phyloP scores from a whole-genome alignment of 768 basidiomycete genomes.

The Grammothele lineata region DNA sequence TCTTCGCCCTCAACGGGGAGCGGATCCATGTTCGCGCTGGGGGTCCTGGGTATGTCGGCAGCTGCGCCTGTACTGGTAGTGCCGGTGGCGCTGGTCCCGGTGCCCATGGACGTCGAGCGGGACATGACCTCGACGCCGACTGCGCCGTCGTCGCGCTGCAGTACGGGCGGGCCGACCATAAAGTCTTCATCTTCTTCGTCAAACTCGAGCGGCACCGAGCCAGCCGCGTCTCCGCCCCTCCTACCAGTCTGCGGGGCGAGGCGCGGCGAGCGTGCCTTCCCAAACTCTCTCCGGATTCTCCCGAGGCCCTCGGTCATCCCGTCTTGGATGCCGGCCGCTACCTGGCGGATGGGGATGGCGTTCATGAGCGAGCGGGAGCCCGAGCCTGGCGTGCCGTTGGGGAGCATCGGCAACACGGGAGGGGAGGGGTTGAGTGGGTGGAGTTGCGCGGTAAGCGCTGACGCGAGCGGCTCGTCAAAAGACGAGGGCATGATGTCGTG shows the following conservation, averaged over 20 bases:
- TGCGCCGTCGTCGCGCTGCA: neutral
- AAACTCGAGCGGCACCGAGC: conserved; percentile 49
- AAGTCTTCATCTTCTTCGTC: conserved; percentile 71
- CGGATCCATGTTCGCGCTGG: conserved; percentile 33
- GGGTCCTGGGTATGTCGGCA: too few relatives aligned
- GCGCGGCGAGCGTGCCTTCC: conserved; percentile 45
- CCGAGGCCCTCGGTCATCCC: conserved; percentile 60
- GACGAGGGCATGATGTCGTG: conserved; percentile 50
- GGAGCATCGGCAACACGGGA: conserved; percentile 71
- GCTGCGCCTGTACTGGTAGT: too few relatives aligned
- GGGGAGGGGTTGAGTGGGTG: conserved; percentile 38
- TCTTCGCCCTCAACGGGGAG: conserved; percentile 21
- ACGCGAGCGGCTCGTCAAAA: conserved; percentile 77
- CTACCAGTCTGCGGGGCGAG: conserved; percentile 26
- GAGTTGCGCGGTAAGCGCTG: conserved; percentile 63
- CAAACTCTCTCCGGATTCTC: conserved; percentile 52
- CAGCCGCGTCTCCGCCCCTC: conserved; percentile 12
- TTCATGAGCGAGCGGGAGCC: conserved; percentile 36
- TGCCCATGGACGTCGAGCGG: conserved; percentile 13
- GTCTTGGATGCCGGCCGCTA: conserved; percentile 46
- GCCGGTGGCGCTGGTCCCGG: conserved; percentile 17
- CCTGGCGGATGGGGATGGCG: conserved; percentile 54
- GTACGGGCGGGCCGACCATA: conserved; percentile 12
- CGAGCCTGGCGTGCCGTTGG: conserved; percentile 55
- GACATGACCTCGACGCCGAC: conserved; percentile 16